Percentiles rank a stretch among this genome's conserved stretches.
phyloP scores from a whole-genome alignment of 176 grass and related monocot genomes.

The Saccharum spontaneum region DNA sequence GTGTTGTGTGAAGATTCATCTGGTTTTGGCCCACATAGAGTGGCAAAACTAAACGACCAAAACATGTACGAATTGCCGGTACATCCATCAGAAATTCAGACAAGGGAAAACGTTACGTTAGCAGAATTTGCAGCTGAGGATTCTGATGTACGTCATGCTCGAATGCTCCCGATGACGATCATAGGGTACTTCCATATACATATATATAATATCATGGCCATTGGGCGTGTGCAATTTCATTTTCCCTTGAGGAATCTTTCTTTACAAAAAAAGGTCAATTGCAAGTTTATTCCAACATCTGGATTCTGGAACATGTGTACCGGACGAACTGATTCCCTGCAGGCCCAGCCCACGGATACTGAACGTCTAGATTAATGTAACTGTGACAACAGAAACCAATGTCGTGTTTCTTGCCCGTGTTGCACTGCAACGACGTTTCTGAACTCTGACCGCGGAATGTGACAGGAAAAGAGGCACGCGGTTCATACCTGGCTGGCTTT shows the following conservation, averaged over 20 bases:
- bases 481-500: background rate
- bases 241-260: background rate
- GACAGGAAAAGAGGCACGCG: background rate
- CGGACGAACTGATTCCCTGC: background rate
- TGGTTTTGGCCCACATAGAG: background rate
- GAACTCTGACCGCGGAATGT: slow-evolving; percentile 5
- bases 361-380: slow-evolving; percentile 7
- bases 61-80: no score
- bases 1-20: background rate
- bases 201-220: background rate
- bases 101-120: background rate
- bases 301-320: background rate
- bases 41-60: background rate
- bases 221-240: background rate
- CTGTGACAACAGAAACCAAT: background rate
- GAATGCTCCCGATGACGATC: background rate
- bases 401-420: background rate
- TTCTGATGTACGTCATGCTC: background rate
- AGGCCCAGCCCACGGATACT: background rate
- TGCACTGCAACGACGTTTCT: background rate
- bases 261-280: background rate
- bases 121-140: background rate
- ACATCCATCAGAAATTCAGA: background rate
- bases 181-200: background rate
- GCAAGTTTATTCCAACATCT: background rate